Conservation (phyloP, 345 rosid species). For the Eucalyptus sp. region DNA sequence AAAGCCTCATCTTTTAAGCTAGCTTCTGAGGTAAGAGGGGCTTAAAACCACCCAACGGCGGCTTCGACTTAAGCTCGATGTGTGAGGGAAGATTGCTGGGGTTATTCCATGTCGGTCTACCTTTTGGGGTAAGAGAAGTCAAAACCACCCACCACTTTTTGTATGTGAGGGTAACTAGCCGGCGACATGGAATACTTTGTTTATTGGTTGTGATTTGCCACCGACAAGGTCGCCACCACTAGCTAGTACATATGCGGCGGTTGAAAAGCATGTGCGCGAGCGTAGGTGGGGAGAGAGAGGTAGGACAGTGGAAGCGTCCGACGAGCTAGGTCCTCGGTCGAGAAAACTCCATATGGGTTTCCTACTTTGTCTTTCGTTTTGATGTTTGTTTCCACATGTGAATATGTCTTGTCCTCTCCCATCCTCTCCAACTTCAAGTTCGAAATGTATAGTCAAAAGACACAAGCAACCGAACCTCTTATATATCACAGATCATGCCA, state of each 20-base stretch:
- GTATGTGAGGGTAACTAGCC: neutral
- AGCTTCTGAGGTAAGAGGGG: neutral
- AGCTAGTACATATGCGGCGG: neutral
- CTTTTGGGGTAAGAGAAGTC: too few relatives aligned
- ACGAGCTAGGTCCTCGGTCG: neutral
- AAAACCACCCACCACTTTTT: neutral
- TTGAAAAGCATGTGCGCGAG: neutral
- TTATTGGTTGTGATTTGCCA: neutral
- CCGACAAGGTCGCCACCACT: neutral
- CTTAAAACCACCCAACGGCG: neutral
- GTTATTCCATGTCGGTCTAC: too few relatives aligned
- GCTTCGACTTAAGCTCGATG: too few relatives aligned
- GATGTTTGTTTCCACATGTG: neutral
- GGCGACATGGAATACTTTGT: neutral
- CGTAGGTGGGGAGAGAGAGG: neutral
- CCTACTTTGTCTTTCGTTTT: neutral
- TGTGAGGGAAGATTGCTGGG: too few relatives aligned
- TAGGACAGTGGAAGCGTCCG: neutral
- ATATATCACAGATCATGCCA: neutral
- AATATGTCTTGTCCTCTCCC: neutral
- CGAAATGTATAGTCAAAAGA: neutral
- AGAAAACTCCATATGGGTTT: neutral
- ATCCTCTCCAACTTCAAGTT: neutral
- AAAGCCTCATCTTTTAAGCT: too few relatives aligned
- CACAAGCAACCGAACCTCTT: neutral